These are phyloP conservation scores for Mycena galericulata DNA, from an alignment of 768 basidiomycete species.

Conservation along the genomic window DNA sequence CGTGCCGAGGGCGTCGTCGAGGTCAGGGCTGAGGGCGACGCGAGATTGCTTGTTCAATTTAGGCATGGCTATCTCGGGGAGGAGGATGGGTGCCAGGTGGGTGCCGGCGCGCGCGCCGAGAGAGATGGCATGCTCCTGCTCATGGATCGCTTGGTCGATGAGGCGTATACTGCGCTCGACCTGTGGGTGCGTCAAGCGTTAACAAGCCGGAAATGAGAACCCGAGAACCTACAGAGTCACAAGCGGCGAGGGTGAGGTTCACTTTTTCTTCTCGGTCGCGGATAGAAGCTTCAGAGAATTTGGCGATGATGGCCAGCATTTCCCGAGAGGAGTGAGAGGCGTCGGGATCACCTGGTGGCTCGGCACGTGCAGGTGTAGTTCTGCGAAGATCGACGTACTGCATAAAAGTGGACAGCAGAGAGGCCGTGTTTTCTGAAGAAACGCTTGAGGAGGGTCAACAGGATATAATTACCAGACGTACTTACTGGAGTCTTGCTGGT, in stretches of 20 bases:
- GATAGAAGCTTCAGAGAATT: constrained; percentile 68
- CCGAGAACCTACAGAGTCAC: constrained; percentile 68
- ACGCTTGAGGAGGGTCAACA: background rate
- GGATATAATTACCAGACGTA: too few species aligned
- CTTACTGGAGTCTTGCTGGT: constrained; percentile 58
- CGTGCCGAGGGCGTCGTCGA: constrained; percentile 44
- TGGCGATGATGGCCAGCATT: constrained; percentile 69
- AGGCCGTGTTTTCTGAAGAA: constrained; percentile 12
- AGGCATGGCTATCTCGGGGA: constrained; percentile 73
- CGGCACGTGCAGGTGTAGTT: background rate
- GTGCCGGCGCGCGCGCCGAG: constrained; percentile 51
- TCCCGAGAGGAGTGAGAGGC: too few species aligned
- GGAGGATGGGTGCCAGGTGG: constrained; percentile 59
- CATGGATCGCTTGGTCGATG: constrained; percentile 79
- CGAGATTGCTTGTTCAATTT: constrained; percentile 61
- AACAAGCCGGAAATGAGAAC: constrained; percentile 12
- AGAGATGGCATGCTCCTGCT: constrained; percentile 67
- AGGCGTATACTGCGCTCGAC: constrained; percentile 84
- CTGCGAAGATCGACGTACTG: constrained; percentile 28
- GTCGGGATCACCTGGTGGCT: background rate
- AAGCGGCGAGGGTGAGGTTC: constrained; percentile 76
- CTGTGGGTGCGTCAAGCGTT: constrained; percentile 50
- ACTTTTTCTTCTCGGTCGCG: constrained; percentile 83
- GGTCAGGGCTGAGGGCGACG: constrained; percentile 56
- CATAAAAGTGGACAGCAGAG: constrained; percentile 9